These are phyloP conservation scores for Collybia sordida DNA, from an alignment of 768 basidiomycete genomes.

Conservation along the genomic window DNA sequence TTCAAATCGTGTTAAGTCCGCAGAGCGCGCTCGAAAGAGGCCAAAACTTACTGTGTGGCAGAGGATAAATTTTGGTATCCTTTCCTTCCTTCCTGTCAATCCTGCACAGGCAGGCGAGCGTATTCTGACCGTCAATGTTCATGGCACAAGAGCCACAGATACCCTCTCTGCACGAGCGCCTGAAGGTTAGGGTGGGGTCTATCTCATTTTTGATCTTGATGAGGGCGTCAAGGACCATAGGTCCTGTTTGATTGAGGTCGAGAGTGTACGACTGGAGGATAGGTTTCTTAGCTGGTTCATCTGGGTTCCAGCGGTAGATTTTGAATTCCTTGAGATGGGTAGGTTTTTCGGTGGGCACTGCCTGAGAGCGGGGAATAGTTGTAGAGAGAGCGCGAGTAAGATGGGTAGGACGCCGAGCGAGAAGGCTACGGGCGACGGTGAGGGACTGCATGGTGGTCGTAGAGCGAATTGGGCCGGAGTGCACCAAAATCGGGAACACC, in stretches of 20 bases:
- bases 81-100: conserved; percentile 77
- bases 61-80: conserved; percentile 91
- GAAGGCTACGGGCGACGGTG: conserved; percentile 7
- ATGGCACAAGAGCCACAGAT: conserved; percentile 99
- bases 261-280: conserved; percentile 87
- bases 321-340: conserved; percentile 90
- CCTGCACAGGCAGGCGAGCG: conserved; percentile 93
- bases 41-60: conserved; percentile 84
- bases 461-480: no score
- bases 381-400: conserved; percentile 14
- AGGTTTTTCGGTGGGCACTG: conserved; percentile 63
- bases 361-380: conserved; percentile 24
- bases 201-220: conserved; percentile 99
- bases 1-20: background rate
- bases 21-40: background rate
- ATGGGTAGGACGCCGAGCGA: conserved; percentile 3
- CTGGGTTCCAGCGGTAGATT: conserved; percentile 99
- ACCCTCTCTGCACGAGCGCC: conserved; percentile 89
- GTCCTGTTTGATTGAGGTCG: conserved; percentile 92
- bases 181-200: conserved; percentile 96
- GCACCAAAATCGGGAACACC: no score
- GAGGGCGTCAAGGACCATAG: conserved; percentile 93
- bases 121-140: conserved; percentile 99
- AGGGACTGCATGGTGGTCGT: conserved; percentile 16
- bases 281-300: conserved; percentile 90